Conservation (phyloP, 495 filamentous ascomycete species). For the Xylaria intraflava region DNA sequence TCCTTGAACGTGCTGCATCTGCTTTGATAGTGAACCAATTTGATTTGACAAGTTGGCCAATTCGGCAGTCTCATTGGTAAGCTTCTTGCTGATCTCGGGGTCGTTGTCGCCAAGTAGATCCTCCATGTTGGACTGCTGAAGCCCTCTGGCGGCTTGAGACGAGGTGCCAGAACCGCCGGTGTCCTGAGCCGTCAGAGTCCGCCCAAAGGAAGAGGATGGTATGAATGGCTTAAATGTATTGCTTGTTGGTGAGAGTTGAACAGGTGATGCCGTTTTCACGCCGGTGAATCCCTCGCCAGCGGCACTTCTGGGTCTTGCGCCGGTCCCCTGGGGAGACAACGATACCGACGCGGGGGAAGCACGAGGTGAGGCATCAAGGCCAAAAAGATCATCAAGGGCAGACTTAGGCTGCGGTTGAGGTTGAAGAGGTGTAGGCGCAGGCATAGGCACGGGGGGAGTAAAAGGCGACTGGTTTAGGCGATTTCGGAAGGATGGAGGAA, state of each 20-base stretch:
- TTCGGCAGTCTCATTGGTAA: slow-evolving; percentile 83
- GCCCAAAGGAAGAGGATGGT: slow-evolving; percentile 85
- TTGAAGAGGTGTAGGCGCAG: slow-evolving; percentile 43
- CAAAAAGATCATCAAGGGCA: slow-evolving; percentile 86
- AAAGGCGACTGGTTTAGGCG: slow-evolving; percentile 49
- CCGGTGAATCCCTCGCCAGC: slow-evolving; percentile 53
- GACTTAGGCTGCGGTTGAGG: slow-evolving; percentile 56
- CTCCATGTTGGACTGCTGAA: slow-evolving; percentile 55
- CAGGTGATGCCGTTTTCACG: slow-evolving; percentile 47
- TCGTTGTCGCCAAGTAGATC: slow-evolving; percentile 94
- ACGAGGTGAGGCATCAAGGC: slow-evolving; percentile 62
- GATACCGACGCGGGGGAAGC: slow-evolving; percentile 53
- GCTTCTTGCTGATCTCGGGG: slow-evolving; percentile 77
- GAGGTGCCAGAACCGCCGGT: slow-evolving; percentile 65
- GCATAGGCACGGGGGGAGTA: slow-evolving; percentile 37
- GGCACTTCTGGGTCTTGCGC: slow-evolving; percentile 2
- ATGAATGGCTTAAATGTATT: slow-evolving; percentile 81
- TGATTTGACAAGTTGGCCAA: slow-evolving; percentile 96
- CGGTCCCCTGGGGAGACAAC: slow-evolving; percentile 67
- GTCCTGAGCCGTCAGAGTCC: slow-evolving; percentile 65
- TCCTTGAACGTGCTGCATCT: slow-evolving; percentile 85
- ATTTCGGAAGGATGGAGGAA: slow-evolving; percentile 83
- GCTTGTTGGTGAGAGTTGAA: slow-evolving; percentile 39
- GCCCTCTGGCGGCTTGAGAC: slow-evolving; percentile 23
- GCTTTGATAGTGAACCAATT: slow-evolving; percentile 77